Base-by-base conservation (phyloP, 495 filamentous ascomycete genomes). In the Stereocaulon alpinum region DNA sequence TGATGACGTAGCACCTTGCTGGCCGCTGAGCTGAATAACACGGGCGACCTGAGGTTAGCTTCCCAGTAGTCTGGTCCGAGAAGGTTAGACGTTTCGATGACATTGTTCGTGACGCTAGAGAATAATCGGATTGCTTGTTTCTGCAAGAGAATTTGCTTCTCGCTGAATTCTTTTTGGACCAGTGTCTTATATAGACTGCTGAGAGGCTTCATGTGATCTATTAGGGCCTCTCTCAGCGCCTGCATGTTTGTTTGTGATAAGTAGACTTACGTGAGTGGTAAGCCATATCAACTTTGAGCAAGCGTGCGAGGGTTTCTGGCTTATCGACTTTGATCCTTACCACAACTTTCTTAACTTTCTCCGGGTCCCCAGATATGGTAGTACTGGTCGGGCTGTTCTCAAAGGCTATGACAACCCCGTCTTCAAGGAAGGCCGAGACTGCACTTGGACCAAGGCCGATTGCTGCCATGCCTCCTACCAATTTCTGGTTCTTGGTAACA, bases 311-410 rank as follows among this genome's bases (percentile, higher is more conserved):
- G 5, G 48, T 49, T 55, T 70, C 63, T 1, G 69, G 63, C 9
- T 62, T 57, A 0, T 58, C 55, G 12, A 53, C 49, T 58, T 67
- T 67, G 14, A 72, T 65, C 7, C 50, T 40, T 30, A 34, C 52
- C n/a, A 52, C 42, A 2, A 51, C 44, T 12, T 45, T 12, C 9
- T 54, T 34, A 1, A 64, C 24, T 1, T n/a, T 0, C 10, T 32
- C 40, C 5, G 11, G 7, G 20, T 74, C 67, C 1, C 80, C 80
- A 14, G 79, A 77, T 0, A 82, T 62, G 0, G 80, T 83, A 2
- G 71, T 71, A 47, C 74, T 80, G 1, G 61, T 65, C 0, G 74
- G 74, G 40, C 73, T 76, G 64, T 81, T 83, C 49, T 72, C 67
- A 59, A 79, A 82, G 5, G 78, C 80, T 17, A 83, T 68, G 9